These are phyloP conservation scores for Paramyrothecium sp. DNA, from an alignment of 2,329 filamentous ascomycete species.

Conservation along the genomic window DNA sequence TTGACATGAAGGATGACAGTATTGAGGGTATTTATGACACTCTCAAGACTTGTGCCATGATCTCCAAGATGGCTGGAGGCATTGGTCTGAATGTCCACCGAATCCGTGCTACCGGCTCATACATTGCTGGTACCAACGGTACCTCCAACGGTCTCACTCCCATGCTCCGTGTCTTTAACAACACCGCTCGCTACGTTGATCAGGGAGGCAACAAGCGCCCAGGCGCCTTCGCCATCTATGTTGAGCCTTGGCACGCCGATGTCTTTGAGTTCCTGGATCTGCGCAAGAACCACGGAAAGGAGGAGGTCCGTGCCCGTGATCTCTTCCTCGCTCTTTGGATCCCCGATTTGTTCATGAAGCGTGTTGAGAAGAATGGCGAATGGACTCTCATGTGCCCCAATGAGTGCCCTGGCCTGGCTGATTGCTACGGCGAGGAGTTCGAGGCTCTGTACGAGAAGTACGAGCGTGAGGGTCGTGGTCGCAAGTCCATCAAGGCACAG, in stretches of 20 bases:
- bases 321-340: slow-evolving; percentile 99
- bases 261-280: slow-evolving; percentile 97
- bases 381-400: slow-evolving; percentile 99
- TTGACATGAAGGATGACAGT: slow-evolving; percentile 99
- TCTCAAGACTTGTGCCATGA: slow-evolving; percentile 98
- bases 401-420: slow-evolving; percentile 90
- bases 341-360: slow-evolving; percentile 99
- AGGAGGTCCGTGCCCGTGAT: slow-evolving; percentile 94
- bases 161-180: slow-evolving; percentile 99
- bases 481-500: slow-evolving; percentile 91
- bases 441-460: slow-evolving; percentile 93
- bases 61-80: slow-evolving; percentile 98
- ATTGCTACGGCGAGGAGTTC: slow-evolving; percentile 97
- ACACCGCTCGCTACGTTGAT: slow-evolving; percentile 97
- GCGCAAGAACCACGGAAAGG: slow-evolving; percentile 99
- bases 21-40: slow-evolving; percentile 99
- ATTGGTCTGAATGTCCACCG: slow-evolving; percentile 96
- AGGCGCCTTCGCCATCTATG: slow-evolving; percentile 96
- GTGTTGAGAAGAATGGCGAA: slow-evolving; percentile 91
- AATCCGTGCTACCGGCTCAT: slow-evolving; percentile 95
- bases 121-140: slow-evolving; percentile 97
- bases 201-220: slow-evolving; percentile 99
- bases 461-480: slow-evolving; percentile 82
- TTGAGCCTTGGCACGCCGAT: slow-evolving; percentile 98
- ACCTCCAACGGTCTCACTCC: slow-evolving; percentile 96